Evolutionary conservation across 1,139 yeast species (phyloP).

Genomic region (Saccharomyces hybrid): DNA sequence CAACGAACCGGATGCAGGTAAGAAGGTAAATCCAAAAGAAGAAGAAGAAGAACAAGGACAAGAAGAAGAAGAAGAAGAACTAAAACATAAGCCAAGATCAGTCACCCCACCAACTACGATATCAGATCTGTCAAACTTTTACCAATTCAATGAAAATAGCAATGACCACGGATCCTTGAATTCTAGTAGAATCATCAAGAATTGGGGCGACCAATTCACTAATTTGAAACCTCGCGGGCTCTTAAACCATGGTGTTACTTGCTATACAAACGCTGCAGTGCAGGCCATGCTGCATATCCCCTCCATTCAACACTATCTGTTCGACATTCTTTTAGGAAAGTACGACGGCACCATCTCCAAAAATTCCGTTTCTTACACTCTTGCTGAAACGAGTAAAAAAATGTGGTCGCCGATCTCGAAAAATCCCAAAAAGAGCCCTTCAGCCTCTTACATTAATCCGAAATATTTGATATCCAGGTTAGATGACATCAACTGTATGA

Average conservation of each 20-base stretch:
- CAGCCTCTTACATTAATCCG: conserved; percentile 54
- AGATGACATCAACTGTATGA: conserved; percentile 86
- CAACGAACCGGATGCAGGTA: conserved; percentile 1
- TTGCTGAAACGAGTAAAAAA: conserved; percentile 63
- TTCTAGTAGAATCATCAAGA: conserved; percentile 48
- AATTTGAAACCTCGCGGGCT: conserved; percentile 62
- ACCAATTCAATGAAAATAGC: conserved; percentile 43
- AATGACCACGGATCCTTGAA: conserved; percentile 54
- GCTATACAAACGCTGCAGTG: conserved; percentile 92
- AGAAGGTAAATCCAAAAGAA: conserved; percentile 4
- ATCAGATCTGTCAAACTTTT: conserved; percentile 42
- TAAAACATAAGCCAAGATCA: conserved; percentile 30
- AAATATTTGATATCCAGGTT: conserved; percentile 62
- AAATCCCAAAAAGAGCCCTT: conserved; percentile 29
- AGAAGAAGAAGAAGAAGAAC: conserved; percentile 24
- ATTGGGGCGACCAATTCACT: conserved; percentile 47
- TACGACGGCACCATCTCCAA: conserved; percentile 41
- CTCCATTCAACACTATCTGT: conserved; percentile 75
- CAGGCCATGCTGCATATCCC: conserved; percentile 88
- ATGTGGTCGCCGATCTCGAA: conserved; percentile 49
- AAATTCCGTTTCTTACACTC: conserved; percentile 58
- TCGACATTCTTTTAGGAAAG: conserved; percentile 52
- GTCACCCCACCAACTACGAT: conserved; percentile 41
- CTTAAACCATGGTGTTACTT: conserved; percentile 87
- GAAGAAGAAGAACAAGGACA: conserved; percentile 14